Evolutionary conservation across 352 stramenopile species (phyloP), one percentile per base, ranked within the genome.

Genomic region (Pseudoperonospora humuli): DNA sequence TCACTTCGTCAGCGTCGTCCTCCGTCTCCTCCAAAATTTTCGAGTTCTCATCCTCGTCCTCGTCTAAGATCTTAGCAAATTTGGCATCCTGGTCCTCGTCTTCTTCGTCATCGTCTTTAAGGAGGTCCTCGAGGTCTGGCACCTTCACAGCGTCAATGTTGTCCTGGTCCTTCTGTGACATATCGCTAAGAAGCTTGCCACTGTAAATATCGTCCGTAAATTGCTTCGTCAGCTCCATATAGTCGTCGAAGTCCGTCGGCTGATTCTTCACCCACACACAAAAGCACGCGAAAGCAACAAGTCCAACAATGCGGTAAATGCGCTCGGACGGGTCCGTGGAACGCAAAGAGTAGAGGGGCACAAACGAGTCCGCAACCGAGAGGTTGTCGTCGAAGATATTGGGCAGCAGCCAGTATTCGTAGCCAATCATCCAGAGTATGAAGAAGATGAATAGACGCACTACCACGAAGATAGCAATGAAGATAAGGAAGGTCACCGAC

Each of bases 181-280:
- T 97, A 67, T 99, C 95, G 28, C 88, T 96, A 33, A 99, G 70
- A 45, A 99, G 72, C 47, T 98, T 99, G 52, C 96, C 96, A 24
- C 93, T 96, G 79, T 99, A 99, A 52, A 99, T 93, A 75, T 99
- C 96, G 63, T 98, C 95, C 45, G 98, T 96, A 61, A 99, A 99
- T 67, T 99, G 95, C 61, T 97, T 98, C 54, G 98, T 97, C 21
- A 96, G 85, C 56, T 92, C 74, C 61, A 98, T 97, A 77, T 99
- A 98, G 4, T 96, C 95, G 82, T 99, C 96, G 73, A 99, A 99
- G 65, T 99, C 96, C 8, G 96, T 98, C 8, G 96, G 96, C 68
- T 99, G 96, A 48, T 97, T 98, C 48, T 97, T 96, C 33, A 97
- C 93, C 96, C 95, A 99, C 11, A 97, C 93, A 54, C 92, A 97